phyloP scores from a whole-genome alignment of 805 yeast genomes.

The Barnettozyma pratensis region DNA sequence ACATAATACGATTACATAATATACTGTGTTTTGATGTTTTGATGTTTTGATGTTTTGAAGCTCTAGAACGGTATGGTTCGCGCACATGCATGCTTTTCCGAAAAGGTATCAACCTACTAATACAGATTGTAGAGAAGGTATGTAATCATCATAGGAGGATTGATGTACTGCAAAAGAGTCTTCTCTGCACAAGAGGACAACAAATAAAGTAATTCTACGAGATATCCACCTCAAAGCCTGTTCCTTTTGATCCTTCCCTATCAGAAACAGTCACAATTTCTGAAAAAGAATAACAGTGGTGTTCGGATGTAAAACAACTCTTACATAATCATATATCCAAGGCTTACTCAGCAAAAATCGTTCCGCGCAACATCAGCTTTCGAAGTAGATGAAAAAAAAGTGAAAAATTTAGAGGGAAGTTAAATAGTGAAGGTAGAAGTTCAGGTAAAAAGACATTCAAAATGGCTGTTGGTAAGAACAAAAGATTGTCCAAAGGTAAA shows the following conservation, averaged over 20 bases:
- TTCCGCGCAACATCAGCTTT: background rate
- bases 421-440: background rate
- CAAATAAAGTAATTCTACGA: too few species aligned
- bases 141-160: too few species aligned
- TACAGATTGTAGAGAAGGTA: too few species aligned
- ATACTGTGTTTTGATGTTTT: too few species aligned
- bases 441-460: conserved; percentile 15
- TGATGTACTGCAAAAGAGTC: too few species aligned
- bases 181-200: too few species aligned
- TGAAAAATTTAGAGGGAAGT: conserved; percentile 12
- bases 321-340: background rate
- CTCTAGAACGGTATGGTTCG: too few species aligned
- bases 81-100: too few species aligned
- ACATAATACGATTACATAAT: too few species aligned
- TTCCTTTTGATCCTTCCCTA: background rate
- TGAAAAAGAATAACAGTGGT: background rate
- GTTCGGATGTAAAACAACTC: background rate
- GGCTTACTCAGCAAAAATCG: background rate
- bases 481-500: conserved; percentile 79
- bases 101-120: too few species aligned
- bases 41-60: too few species aligned
- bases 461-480: conserved; percentile 79
- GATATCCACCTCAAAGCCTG: background rate
- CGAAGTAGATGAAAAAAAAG: background rate
- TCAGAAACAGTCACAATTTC: background rate